Evolutionary conservation across 1,139 yeast species (phyloP), one percentile per base, ranked within the genome.

Genomic region (Geotrichum carabidarum): DNA sequence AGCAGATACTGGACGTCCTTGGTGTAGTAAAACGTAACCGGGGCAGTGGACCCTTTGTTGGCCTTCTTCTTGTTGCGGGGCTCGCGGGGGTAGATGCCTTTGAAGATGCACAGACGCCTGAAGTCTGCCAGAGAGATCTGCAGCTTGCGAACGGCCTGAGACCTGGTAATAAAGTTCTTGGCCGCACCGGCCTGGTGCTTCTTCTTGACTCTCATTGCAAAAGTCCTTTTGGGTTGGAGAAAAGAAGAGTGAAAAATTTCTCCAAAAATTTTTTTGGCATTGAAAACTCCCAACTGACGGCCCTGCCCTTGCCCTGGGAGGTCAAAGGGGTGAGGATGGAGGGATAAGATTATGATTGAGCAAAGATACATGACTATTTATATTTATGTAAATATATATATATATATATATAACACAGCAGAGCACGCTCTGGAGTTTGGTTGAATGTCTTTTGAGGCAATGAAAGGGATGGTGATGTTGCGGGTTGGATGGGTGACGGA

Each of bases 81-180:
- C 70, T 93, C 99, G 70, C 99, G 81, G 55, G 99, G 99, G 71
- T 73, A 75, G 58, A 75, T 74, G 49, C 99, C 99, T 71, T 93
- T 93, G 80, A 93, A 89, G 69, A 93, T 93, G 79, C 99, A 93
- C 67, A 93, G 79, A 68, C 98, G 82, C 75, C 99, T 86, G 81
- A 93, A 93, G 74, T 93, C 99, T n/a, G 98, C 97, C 58, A 94
- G 78, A 1, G 98, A 86, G 48, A 94, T 86, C 73, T 93, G 99
- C 60, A 93, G 77, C 70, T 85, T 89, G 72, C 86, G 85, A 57
- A 93, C 87, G 4, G 99, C 99, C 72, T 89, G 96, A 1, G 97
- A 86, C 74, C 99, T 81, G 57, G 98, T 91, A 68, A 93, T 80
- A 74, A 84, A 93, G 74, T 89, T 88, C 74, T 84, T 86, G 59